Percentiles rank a stretch among this genome's conserved stretches.
These are phyloP conservation scores for Abelmoschus esculentus DNA, from an alignment of 345 rosid genomes.

Conservation along the genomic window DNA sequence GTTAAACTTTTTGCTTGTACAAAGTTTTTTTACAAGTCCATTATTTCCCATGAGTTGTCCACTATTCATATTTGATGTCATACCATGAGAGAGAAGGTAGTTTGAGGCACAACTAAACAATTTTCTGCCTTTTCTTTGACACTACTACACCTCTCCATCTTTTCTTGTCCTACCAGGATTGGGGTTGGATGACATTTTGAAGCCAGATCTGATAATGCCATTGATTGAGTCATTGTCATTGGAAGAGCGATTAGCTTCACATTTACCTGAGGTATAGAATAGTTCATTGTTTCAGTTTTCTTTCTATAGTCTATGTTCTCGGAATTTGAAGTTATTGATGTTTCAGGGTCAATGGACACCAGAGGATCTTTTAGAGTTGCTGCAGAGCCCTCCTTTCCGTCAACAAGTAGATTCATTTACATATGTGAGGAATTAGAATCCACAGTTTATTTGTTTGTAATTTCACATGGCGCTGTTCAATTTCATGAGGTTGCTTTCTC, in stretches of 20 bases:
- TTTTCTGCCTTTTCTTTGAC: neutral
- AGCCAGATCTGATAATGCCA: constrained; percentile 87
- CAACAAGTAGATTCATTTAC: constrained; percentile 98
- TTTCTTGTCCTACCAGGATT: constrained; percentile 41
- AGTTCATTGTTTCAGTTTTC: neutral
- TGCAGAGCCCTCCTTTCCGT: constrained; percentile 92
- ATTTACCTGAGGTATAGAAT: constrained; percentile 77
- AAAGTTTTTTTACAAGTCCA: neutral
- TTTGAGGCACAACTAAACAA: neutral
- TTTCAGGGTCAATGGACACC: constrained; percentile 71
- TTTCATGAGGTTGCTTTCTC: constrained; percentile 3
- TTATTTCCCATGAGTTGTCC: neutral
- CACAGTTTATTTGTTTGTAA: constrained; percentile 9
- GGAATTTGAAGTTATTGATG: constrained; percentile 16
- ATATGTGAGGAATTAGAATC: constrained; percentile 44
- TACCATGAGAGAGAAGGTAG: neutral
- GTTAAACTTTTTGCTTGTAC: neutral
- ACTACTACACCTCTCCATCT: neutral
- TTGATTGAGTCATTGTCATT: constrained; percentile 61
- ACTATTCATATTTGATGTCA: neutral
- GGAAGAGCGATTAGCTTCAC: constrained; percentile 56
- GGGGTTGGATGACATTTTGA: constrained; percentile 78
- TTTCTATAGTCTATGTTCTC: neutral
- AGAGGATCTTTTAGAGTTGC: constrained; percentile 71
- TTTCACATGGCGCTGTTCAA: neutral